phyloP scores from a whole-genome alignment of 768 basidiomycete species.

The Collybia sordida region DNA sequence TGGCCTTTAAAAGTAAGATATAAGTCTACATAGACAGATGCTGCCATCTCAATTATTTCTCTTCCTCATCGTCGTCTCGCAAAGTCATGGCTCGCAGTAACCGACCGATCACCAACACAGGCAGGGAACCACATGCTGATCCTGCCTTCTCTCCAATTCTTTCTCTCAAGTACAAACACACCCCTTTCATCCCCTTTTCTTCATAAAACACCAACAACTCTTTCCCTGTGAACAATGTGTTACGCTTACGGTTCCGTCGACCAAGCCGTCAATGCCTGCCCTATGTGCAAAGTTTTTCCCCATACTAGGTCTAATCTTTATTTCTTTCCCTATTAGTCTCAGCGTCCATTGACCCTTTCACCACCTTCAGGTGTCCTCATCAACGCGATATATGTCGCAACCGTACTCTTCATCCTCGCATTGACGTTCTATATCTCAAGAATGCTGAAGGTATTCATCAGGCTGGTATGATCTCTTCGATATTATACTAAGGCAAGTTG shows the following conservation, averaged over 20 bases:
- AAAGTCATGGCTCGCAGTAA: conserved; percentile 22
- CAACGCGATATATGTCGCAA: conserved; percentile 75
- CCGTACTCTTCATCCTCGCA: conserved; percentile 68
- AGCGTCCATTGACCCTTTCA: conserved; percentile 17
- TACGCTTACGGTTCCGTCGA: conserved; percentile 68
- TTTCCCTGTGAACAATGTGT: conserved; percentile 55
- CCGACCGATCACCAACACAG: conserved; percentile 27
- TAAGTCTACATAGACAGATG: conserved; percentile 11
- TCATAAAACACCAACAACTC: conserved; percentile 12
- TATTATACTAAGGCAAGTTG: conserved; percentile 6
- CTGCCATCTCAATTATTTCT: no score
- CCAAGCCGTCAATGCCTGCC: conserved; percentile 66
- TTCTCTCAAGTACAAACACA: conserved; percentile 33
- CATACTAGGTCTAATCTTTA: conserved; percentile 50
- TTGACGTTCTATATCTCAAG: conserved; percentile 77
- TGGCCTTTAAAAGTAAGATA: conserved; percentile 14
- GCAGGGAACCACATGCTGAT: conserved; percentile 35
- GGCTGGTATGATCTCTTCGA: conserved; percentile 10
- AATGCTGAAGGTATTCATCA: conserved; percentile 77
- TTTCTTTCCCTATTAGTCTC: conserved; percentile 5
- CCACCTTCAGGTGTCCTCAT: conserved; percentile 67
- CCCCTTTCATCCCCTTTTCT: conserved; percentile 31
- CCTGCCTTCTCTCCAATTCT: conserved; percentile 17
- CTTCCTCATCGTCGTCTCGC: conserved; percentile 10
- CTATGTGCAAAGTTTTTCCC: conserved; percentile 85